Evolutionary conservation across 495 filamentous ascomycete species (phyloP).

Genomic region (Jackrogersella minutella): DNA sequence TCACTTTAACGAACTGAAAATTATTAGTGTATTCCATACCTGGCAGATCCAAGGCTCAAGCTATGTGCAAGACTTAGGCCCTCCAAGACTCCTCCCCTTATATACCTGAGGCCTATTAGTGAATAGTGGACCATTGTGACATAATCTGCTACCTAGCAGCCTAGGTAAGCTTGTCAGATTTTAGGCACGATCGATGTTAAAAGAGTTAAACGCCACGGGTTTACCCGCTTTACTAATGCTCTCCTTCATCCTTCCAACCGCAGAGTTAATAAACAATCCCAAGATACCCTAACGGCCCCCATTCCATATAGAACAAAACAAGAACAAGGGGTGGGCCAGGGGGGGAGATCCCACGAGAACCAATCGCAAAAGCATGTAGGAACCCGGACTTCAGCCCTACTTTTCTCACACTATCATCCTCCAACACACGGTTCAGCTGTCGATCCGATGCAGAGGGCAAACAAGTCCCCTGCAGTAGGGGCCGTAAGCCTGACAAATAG

Average conservation of each 20-base stretch:
- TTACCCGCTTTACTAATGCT: too few species aligned
- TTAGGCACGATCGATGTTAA: too few species aligned
- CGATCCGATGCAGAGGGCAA: neutral
- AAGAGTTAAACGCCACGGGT: too few species aligned
- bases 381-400: neutral
- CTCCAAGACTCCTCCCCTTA: too few species aligned
- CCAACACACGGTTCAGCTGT: slow-evolving; percentile 1
- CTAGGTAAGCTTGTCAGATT: too few species aligned
- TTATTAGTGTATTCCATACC: neutral
- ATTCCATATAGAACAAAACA: neutral
- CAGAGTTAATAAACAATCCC: neutral
- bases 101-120: too few species aligned
- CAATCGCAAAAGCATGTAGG: neutral
- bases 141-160: too few species aligned
- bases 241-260: too few species aligned
- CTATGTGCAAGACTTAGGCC: too few species aligned
- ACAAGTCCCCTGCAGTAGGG: neutral
- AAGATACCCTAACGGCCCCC: neutral
- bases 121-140: too few species aligned
- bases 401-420: neutral
- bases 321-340: neutral
- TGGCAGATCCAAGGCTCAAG: too few species aligned
- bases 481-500: neutral
- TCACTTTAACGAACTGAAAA: neutral
- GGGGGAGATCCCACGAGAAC: neutral